Evolutionary conservation across 192 early-diverging fungal genomes (phyloP), one percentile per base, ranked within the genome.

Genomic region (Coemansia sp.): DNA sequence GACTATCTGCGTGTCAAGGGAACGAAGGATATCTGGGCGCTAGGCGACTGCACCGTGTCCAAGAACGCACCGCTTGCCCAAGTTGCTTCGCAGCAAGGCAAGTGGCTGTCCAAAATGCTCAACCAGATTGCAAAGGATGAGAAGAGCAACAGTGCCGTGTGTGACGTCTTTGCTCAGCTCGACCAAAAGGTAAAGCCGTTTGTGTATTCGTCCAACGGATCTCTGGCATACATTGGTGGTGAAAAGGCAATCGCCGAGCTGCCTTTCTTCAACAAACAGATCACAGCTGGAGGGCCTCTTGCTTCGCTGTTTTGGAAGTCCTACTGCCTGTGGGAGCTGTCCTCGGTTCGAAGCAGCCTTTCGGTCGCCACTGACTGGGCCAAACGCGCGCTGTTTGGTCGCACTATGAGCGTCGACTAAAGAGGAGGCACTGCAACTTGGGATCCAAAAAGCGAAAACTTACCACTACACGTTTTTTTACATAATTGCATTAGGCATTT

Each of bases 21-120:
- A 12, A 68, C 90, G 15, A 7, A 61, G 6, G 84, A 87, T 52
- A 87, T 93, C 25, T 94, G 88, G 86, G 92, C 92, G 0, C 65
- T 94, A 25, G 95, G 95, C 53, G 95, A 97, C 74, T 97, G 95
- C 73, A 92, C 93, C 4, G 87, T 89, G 0, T 89, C 94, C 61
- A 82, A 91, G 71, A 89, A 88, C 53, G 79, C 90, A 26, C 85
- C 86, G 49, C 82, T 94, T 10, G 93, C 93, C 7, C 95, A 97
- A 76, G 87, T 98, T 25, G 95, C 95, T 7, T 84, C 87, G 29
- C 87, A 94, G 64, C 94, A 98, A 72, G 94, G 94, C 28, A 84
- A 83, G 45, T 98, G 94, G 83, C 84, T 98, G 48, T 88, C 93
- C 30, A 70, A 82, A 25, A 77, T 87, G 7, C 88, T 98, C 74